phyloP scores from a whole-genome alignment of 306 rosid genomes.

The Pachyrhizus erosus region DNA sequence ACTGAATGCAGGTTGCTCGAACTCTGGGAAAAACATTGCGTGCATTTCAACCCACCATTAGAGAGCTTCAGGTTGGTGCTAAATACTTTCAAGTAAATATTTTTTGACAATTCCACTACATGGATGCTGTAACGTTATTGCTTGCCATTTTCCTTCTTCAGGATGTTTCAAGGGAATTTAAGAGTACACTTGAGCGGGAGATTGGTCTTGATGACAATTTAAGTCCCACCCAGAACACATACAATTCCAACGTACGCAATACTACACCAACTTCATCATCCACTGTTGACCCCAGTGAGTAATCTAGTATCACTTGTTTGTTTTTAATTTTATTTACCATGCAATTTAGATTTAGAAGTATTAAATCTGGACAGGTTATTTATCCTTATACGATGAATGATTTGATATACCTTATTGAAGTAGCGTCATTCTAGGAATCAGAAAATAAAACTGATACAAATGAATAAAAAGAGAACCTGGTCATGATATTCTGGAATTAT shows the following conservation, averaged over 20 bases:
- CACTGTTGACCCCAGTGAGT: conserved; percentile 80
- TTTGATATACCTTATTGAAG: conserved; percentile 13
- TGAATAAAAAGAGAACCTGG: neutral
- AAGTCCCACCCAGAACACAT: conserved; percentile 51
- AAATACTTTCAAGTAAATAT: conserved; percentile 11
- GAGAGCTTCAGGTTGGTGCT: conserved; percentile 85
- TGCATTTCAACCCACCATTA: conserved; percentile 95
- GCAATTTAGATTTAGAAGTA: conserved; percentile 21
- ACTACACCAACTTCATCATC: conserved; percentile 57
- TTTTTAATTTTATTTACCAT: neutral
- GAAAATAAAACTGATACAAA: neutral
- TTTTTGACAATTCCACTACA: conserved; percentile 12
- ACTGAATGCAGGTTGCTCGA: conserved; percentile 85
- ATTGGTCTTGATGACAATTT: conserved; percentile 93
- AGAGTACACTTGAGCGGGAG: conserved; percentile 96
- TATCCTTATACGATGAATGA: neutral
- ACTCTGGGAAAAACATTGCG: conserved; percentile 93
- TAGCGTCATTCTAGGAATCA: conserved; percentile 12
- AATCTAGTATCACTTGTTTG: conserved; percentile 28
- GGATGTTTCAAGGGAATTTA: conserved; percentile 97
- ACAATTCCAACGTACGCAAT: conserved; percentile 50
- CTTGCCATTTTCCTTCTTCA: conserved; percentile 46
- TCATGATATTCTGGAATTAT: neutral
- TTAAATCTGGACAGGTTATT: conserved; percentile 26
- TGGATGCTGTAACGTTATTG: conserved; percentile 30